phyloP scores from a whole-genome alignment of 192 early-diverging fungal species.

The Jimgerdemannia flammicorona region DNA sequence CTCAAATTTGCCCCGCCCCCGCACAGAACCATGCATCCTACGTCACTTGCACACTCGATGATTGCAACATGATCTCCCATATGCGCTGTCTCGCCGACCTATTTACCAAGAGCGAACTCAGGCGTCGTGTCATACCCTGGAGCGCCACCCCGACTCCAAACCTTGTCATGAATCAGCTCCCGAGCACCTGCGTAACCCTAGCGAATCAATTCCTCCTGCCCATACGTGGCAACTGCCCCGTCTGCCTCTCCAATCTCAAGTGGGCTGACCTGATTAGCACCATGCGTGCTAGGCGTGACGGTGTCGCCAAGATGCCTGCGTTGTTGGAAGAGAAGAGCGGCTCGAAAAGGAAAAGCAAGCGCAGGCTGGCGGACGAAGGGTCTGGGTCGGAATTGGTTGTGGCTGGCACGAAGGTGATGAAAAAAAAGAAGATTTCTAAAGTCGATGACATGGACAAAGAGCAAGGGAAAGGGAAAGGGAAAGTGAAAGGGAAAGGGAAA shows the following conservation, averaged over 20 bases:
- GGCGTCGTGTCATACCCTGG: neutral
- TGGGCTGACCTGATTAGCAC: conserved; percentile 16
- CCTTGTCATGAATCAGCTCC: neutral
- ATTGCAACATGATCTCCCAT: conserved; percentile 1
- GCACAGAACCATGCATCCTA: neutral
- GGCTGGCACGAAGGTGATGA: neutral
- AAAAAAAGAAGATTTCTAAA: neutral
- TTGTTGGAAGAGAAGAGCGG: neutral
- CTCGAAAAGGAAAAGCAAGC: conserved; percentile 1
- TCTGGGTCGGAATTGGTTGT: neutral
- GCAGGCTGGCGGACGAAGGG: neutral
- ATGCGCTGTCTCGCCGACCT: conserved; percentile 1
- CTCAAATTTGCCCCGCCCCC: neutral
- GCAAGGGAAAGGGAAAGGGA: conserved; percentile 1
- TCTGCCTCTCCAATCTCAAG: neutral
- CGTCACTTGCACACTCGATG: neutral
- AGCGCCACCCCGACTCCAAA: neutral
- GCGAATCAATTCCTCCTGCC: neutral
- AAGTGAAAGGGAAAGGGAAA: neutral
- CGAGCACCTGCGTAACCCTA: too few species aligned
- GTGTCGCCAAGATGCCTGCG: neutral
- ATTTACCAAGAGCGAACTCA: neutral
- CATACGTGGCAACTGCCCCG: conserved; percentile 11
- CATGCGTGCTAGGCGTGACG: neutral
- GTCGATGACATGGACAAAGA: neutral